Percentiles rank a stretch among this genome's conserved stretches.
Conservation (phyloP, 176 grass and related monocot genomes). For the Eremochloa ophiuroides region DNA sequence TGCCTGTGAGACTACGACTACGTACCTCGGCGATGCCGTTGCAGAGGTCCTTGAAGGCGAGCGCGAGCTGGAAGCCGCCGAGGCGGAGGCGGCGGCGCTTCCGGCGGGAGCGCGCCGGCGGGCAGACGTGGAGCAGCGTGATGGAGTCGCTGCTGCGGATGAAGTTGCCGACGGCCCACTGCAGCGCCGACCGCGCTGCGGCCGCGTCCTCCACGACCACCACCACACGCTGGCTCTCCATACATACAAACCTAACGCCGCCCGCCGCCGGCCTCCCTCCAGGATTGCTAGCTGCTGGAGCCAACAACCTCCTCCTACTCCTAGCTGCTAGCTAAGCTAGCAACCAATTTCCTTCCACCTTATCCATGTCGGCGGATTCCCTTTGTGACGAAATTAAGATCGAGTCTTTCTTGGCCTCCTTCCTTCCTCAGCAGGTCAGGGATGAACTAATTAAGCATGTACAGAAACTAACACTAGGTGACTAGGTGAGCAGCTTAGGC, state of each 20-base stretch:
- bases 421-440: not conserved
- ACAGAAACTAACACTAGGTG: not conserved
- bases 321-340: not conserved
- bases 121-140: constrained; percentile 87
- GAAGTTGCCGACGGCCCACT: constrained; percentile 86
- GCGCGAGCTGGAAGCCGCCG: constrained; percentile 82
- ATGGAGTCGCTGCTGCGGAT: constrained; percentile 80
- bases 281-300: not conserved
- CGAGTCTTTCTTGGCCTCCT: not conserved
- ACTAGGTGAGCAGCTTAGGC: not conserved
- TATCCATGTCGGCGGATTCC: not conserved
- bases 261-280: not conserved
- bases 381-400: not conserved
- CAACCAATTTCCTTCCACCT: not conserved
- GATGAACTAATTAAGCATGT: not conserved
- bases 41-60: constrained; percentile 95
- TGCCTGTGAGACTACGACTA: too few species aligned
- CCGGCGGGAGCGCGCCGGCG: constrained; percentile 42
- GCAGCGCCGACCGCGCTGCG: constrained; percentile 58
- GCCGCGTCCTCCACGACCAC: constrained; percentile 83
- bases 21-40: constrained; percentile 89
- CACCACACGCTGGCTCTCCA: constrained; percentile 85
- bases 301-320: not conserved
- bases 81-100: constrained; percentile 56
- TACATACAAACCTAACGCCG: not conserved